Evolutionary conservation across 1,284 basidiomycete species (phyloP).

Genomic region (Meira miltonrushii): DNA sequence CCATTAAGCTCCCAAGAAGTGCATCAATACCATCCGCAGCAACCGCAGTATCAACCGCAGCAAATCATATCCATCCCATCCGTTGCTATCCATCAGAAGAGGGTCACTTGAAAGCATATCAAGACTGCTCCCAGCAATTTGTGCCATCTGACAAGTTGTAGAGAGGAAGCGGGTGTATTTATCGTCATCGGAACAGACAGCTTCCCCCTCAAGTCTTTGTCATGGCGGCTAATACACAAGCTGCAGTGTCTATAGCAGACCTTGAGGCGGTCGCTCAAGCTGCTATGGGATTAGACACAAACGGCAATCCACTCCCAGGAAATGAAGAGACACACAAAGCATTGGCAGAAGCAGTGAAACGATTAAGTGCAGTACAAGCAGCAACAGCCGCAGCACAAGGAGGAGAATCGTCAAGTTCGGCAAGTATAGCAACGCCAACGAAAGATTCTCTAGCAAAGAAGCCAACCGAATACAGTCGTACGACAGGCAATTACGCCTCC

Average conservation of each 20-base stretch:
- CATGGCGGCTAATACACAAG: too few species aligned
- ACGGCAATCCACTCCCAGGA: slow-evolving; percentile 26
- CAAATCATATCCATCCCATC: too few species aligned
- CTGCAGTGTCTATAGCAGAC: slow-evolving; percentile 11
- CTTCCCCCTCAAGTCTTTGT: too few species aligned
- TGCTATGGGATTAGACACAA: slow-evolving; percentile 29
- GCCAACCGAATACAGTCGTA: background rate
- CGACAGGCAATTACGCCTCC: background rate
- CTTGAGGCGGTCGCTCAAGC: slow-evolving; percentile 32
- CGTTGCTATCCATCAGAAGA: too few species aligned
- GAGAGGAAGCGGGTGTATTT: too few species aligned
- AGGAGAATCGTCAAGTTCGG: slow-evolving; percentile 5
- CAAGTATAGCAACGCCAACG: background rate
- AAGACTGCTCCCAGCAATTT: too few species aligned
- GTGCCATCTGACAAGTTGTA: too few species aligned
- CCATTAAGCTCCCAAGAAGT: too few species aligned
- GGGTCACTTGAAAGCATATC: too few species aligned
- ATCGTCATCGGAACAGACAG: too few species aligned
- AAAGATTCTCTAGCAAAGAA: background rate
- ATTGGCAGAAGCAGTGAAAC: slow-evolving; percentile 30
- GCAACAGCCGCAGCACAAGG: background rate
- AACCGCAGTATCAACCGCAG: too few species aligned
- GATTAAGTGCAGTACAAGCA: slow-evolving; percentile 21
- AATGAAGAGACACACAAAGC: slow-evolving; percentile 30
- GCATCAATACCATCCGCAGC: too few species aligned